Conservation (phyloP, 768 basidiomycete species). For the Boletus subparvulus region DNA sequence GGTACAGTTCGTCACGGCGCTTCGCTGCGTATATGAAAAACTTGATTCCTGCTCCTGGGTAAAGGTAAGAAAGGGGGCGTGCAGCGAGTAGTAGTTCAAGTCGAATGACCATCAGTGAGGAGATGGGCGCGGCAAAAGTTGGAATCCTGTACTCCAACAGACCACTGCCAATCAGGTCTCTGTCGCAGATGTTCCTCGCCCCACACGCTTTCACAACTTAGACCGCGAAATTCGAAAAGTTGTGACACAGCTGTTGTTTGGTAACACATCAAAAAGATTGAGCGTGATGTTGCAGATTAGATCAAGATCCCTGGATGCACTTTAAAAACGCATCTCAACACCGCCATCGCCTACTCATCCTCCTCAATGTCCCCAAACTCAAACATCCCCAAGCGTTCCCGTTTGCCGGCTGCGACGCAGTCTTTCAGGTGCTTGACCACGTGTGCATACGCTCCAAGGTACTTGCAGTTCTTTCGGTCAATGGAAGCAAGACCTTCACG, state of each 20-base stretch:
- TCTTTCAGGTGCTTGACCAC: conserved; percentile 64
- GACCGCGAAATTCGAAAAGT: background rate
- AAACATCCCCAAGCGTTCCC: conserved; percentile 78
- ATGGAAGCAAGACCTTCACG: conserved; percentile 83
- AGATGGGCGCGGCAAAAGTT: background rate
- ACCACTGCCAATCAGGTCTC: background rate
- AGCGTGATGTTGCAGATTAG: conserved; percentile 8
- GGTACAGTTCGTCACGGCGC: background rate
- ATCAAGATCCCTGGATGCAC: conserved; percentile 16
- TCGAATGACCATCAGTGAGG: background rate
- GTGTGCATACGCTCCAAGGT: conserved; percentile 67
- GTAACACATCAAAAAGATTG: background rate
- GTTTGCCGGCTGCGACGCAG: conserved; percentile 63
- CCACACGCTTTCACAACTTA: background rate
- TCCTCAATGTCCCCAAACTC: conserved; percentile 92
- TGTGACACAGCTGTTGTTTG: background rate
- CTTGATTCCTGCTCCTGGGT: background rate
- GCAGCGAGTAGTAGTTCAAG: background rate
- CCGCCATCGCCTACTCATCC: conserved; percentile 48
- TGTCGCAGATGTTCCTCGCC: background rate
- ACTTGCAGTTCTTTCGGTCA: conserved; percentile 76
- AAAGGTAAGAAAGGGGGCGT: background rate
- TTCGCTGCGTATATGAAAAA: background rate
- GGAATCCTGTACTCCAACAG: conserved; percentile 5
- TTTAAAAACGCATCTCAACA: conserved; percentile 15